A percentile compares a stretch with the other conserved stretches of the same genome.
Conservation (phyloP, 176 grass and related monocot genomes). For the Microstegium vimineum region DNA sequence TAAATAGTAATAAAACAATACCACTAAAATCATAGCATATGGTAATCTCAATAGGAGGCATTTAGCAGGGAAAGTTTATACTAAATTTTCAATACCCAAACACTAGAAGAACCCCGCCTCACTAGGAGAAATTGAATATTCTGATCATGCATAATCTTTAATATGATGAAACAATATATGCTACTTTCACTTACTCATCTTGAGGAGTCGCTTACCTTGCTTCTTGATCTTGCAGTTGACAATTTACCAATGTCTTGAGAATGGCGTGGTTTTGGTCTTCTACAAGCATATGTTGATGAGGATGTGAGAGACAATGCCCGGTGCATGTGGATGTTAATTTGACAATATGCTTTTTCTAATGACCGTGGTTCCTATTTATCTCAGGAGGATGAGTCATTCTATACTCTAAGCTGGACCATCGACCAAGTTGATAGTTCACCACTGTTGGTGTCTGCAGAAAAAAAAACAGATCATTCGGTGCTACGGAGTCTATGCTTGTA, state of each 20-base stretch:
- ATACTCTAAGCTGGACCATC: slow-evolving; percentile 77
- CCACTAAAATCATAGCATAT: too few species aligned
- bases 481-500: slow-evolving; percentile 33
- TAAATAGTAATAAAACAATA: too few species aligned
- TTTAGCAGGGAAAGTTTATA: too few species aligned
- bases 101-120: too few species aligned
- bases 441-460: slow-evolving; percentile 79
- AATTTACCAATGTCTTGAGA: slow-evolving; percentile 63
- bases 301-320: slow-evolving; percentile 49
- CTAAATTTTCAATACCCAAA: too few species aligned
- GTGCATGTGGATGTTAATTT: neutral
- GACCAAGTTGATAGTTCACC: slow-evolving; percentile 59
- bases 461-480: slow-evolving; percentile 64
- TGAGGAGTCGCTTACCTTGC: neutral
- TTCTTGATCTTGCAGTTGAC: slow-evolving; percentile 55
- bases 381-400: slow-evolving; percentile 82
- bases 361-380: neutral
- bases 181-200: neutral
- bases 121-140: too few species aligned
- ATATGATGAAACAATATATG: neutral
- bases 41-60: too few species aligned
- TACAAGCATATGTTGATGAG: slow-evolving; percentile 80
- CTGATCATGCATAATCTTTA: neutral
- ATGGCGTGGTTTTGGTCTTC: slow-evolving; percentile 57
- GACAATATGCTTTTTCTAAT: slow-evolving; percentile 13